Evolutionary conservation across 2,329 filamentous ascomycete genomes (phyloP), one percentile per base, ranked within the genome.

Genomic region (Ophiostoma piceae): DNA sequence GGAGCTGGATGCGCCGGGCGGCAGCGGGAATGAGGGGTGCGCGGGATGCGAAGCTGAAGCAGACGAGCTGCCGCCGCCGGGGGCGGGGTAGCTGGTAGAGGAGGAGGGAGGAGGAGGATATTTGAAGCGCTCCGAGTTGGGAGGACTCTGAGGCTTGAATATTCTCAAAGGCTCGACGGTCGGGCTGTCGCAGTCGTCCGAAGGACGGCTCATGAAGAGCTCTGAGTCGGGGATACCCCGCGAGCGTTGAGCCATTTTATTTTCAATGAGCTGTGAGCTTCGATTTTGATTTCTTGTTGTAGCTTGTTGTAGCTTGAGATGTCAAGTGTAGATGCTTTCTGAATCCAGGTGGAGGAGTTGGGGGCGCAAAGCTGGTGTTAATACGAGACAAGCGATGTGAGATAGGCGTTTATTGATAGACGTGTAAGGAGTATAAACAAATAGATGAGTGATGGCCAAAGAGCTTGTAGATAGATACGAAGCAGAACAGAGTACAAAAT

Each of bases 101-200:
- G 79, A 79, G 37, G 78, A 76, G 35, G 79, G 77, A 66, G 84
- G 83, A 39, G 82, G 80, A 69, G 84, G 84, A 75, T 86, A 87
- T 75, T 81, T 82, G 77, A 82, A 84, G 73, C 81, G 79, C 69
- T 82, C 81, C 69, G 77, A 76, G 39, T 43, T n/a, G 16, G 79
- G 77, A 69, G 87, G 87, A 71, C 88, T 90, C 75, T 88, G 86
- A 70, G 89, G 88, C 79, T 96, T 96, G 82, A 89, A 90, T 78
- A 96, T 96, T 76, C 92, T 88, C 79, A 97, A 80, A 71, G 93
- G 93, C 76, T 91, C 91, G 74, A 96, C 86, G 22, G 91, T 92
- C 71, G 92, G 91, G 75, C 91, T 92, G 75, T 92, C 88, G 77
- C 81, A 79, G 66, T 85, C 83, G 12, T 80, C 79, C 9, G 76